These are phyloP conservation scores for Lunularia cruciata DNA, from an alignment of 225 moss, liverwort and hornwort species.

Conservation along the genomic window DNA sequence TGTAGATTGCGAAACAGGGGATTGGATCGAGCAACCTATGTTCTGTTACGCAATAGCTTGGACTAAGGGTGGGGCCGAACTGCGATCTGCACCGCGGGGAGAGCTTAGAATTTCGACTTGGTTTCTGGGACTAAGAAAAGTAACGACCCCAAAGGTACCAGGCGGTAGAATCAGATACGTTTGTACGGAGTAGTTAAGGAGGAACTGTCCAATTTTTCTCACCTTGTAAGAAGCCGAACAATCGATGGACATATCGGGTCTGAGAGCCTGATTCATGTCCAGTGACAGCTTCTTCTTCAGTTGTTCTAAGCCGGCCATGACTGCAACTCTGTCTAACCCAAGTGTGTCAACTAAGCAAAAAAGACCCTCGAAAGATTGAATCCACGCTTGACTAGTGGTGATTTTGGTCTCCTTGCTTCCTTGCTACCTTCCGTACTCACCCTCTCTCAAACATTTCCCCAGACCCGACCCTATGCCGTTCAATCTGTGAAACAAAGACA, in stretches of 20 bases:
- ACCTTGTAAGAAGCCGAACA: conserved; percentile 98
- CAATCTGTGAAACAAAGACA: not conserved
- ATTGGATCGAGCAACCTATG: not conserved
- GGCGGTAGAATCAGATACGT: not conserved
- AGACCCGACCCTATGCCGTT: not conserved
- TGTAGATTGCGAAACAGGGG: not conserved
- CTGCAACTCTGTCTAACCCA: conserved; percentile 14
- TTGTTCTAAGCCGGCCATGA: conserved; percentile 98
- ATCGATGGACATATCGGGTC: conserved; percentile 93
- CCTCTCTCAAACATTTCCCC: conserved; percentile 28
- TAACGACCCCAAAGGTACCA: not conserved
- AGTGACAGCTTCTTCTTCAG: conserved; percentile 94
- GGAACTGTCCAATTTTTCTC: conserved; percentile 18
- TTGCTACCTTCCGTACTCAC: conserved; percentile 9
- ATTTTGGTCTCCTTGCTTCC: not conserved
- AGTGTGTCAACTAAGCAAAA: not conserved
- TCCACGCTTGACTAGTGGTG: not conserved
- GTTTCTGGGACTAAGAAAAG: no score
- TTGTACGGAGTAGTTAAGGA: not conserved
- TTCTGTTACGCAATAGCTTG: not conserved
- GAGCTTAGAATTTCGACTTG: no score
- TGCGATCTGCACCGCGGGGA: no score
- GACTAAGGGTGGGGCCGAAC: not conserved
- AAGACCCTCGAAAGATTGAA: not conserved
- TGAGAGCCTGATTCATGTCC: conserved; percentile 68